Conservation (phyloP, 2,329 filamentous ascomycete genomes). For the Colletotrichum aenigma region DNA sequence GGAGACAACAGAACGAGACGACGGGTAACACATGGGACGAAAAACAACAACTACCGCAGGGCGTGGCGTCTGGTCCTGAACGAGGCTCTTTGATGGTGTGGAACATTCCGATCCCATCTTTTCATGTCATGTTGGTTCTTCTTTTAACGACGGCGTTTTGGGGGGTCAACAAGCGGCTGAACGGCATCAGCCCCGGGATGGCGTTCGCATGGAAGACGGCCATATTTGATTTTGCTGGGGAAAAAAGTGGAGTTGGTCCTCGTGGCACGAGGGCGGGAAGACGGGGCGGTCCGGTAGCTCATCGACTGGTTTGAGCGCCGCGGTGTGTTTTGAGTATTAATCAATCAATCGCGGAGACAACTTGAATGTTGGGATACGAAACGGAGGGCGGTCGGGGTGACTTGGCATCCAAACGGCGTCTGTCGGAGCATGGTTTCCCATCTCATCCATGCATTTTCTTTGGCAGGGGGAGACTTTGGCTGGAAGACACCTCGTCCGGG, state of each 20-base stretch:
- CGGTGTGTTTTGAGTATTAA: conserved; percentile 21
- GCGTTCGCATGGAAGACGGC: conserved; percentile 19
- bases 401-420: conserved; percentile 20
- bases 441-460: conserved; percentile 16
- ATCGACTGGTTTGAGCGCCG: conserved; percentile 18
- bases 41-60: neutral
- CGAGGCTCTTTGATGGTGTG: neutral
- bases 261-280: neutral
- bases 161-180: conserved; percentile 16
- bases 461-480: conserved; percentile 5
- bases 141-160: conserved; percentile 18
- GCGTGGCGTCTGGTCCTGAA: neutral
- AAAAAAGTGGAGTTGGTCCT: conserved; percentile 14
- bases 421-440: conserved; percentile 7
- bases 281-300: conserved; percentile 9
- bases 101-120: conserved; percentile 13
- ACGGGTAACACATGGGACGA: conserved; percentile 1
- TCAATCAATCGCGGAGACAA: conserved; percentile 21
- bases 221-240: conserved; percentile 13
- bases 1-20: conserved; percentile 11
- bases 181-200: conserved; percentile 14
- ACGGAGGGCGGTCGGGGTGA: conserved; percentile 13
- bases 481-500: conserved; percentile 13
- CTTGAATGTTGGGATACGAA: conserved; percentile 20
- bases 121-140: conserved; percentile 14